Evolutionary conservation across 495 filamentous ascomycete species (phyloP).

Genomic region (Penicillium arizonense): DNA sequence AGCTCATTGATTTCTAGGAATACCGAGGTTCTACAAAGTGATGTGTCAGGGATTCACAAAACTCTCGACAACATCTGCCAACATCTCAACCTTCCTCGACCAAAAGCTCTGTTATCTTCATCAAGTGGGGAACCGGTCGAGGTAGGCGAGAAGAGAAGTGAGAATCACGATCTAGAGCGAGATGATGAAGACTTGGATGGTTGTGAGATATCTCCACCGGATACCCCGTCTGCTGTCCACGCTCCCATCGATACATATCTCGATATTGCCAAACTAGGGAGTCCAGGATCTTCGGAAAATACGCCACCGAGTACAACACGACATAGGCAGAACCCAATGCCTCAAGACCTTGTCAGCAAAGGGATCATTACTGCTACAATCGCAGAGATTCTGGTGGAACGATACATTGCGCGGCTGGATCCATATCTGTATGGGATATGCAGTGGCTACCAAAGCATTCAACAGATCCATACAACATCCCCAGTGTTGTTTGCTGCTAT

Average conservation of each 20-base stretch:
- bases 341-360: conserved; percentile 38
- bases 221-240: conserved; percentile 32
- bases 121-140: conserved; percentile 8
- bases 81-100: conserved; percentile 13
- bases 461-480: conserved; percentile 28
- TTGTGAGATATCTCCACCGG: conserved; percentile 28
- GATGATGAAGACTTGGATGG: conserved; percentile 25
- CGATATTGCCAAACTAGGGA: conserved; percentile 26
- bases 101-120: conserved; percentile 9
- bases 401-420: conserved; percentile 41
- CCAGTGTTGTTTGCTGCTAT: conserved; percentile 40
- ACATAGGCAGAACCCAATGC: conserved; percentile 14
- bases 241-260: conserved; percentile 38
- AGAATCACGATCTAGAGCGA: conserved; percentile 14
- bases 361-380: conserved; percentile 31
- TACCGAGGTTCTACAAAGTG: conserved; percentile 20
- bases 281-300: conserved; percentile 23
- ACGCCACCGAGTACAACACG: conserved; percentile 22
- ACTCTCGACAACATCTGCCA: conserved; percentile 12
- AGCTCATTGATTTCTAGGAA: conserved; percentile 11
- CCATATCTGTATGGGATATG: conserved; percentile 44
- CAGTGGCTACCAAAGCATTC: conserved; percentile 30
- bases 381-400: conserved; percentile 33
- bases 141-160: not conserved
- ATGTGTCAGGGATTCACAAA: conserved; percentile 12